Conservation (phyloP, 192 early-diverging fungal genomes). For the Linnemannia zychae region DNA sequence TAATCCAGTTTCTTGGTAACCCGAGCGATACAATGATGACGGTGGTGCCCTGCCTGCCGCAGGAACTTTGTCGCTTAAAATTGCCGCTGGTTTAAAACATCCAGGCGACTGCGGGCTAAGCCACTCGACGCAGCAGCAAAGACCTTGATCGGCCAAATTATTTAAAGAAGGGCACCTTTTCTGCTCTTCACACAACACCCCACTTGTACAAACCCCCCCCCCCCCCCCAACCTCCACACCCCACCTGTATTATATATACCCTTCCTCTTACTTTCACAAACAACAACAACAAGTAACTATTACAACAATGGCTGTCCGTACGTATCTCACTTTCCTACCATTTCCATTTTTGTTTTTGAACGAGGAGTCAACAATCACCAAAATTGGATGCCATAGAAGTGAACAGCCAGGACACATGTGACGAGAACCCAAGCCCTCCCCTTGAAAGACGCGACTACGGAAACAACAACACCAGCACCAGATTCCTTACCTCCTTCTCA, state of each 20-base stretch:
- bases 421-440: too few relatives aligned
- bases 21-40: too few relatives aligned
- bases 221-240: too few relatives aligned
- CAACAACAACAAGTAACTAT: neutral
- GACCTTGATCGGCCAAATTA: neutral
- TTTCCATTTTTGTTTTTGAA: too few relatives aligned
- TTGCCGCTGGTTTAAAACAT: neutral
- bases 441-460: too few relatives aligned
- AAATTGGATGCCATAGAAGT: too few relatives aligned
- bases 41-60: neutral
- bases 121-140: neutral
- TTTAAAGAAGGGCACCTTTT: neutral
- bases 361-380: too few relatives aligned
- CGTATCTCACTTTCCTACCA: neutral
- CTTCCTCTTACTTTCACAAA: neutral
- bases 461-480: too few relatives aligned
- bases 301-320: conserved; percentile 22
- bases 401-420: too few relatives aligned
- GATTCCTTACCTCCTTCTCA: too few relatives aligned
- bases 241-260: conserved; percentile 3
- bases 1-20: too few relatives aligned
- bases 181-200: neutral
- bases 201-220: neutral
- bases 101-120: conserved; percentile 1
- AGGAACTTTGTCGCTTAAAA: neutral